Base-by-base conservation (phyloP, 257 asterid species). In the Datura wrightii region DNA sequence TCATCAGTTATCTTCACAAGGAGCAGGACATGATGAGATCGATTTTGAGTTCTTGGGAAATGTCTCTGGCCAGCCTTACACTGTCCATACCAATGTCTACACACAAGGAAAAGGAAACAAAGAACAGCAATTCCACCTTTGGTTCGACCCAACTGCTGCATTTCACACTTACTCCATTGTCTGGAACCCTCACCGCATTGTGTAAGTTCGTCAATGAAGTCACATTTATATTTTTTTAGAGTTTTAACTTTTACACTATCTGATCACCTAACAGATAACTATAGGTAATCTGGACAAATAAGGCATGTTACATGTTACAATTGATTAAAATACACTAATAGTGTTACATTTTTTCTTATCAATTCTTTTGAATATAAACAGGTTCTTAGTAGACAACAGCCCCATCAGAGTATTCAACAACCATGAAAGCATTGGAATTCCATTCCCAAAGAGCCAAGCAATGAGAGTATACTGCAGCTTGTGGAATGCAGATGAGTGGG, bases 141-240 rank as follows among this genome's bases (percentile, higher is more conserved):
- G 85, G 85, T 83, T 83, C 24, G 85, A 83, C 3, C 85, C 84
- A 42, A 82, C 84, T 44, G 8, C 79, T 1, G 84, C 84, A 5
- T 62, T 65, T 71, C 85, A 83, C 85, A 83, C 85, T 53, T 83
- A 83, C 80, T 7, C 85, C 67, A 48, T 83, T 34, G 79, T 83
- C 2, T 83, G 85, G 85, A 83, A 83, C 6, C 85, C 46, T 6
- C 81, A 83, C 24, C 80, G 63, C 10, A 83, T 83, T 37, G 76
- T 66, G 85, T 83, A 83, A 83, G 85, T 44, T 16, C 31, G 31
- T 18, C 7, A 56, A 18, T 80, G 72, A 39, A 19, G 18, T 10
- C 4, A 58, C 37, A 19, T 24, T 3, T 37, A 5, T 80, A 7
- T 16, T 5, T 11, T 36, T 24, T 24, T 24, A 24, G 31, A 6